These are phyloP conservation scores for Arthrobotrys musiformis DNA, from an alignment of 2,329 filamentous ascomycete species.

Conservation along the genomic window DNA sequence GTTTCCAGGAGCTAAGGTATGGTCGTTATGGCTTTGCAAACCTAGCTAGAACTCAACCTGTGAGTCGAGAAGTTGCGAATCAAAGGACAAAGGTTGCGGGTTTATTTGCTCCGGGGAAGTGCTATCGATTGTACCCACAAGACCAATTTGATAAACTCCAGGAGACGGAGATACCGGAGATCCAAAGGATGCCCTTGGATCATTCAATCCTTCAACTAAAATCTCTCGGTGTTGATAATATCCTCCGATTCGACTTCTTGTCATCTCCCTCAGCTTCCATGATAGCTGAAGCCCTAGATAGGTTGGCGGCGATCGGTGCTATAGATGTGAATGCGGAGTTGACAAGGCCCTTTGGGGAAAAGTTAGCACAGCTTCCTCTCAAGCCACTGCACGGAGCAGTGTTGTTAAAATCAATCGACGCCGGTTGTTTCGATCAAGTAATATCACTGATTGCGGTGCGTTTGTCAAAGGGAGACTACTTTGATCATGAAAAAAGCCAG, in stretches of 20 bases:
- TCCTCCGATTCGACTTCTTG: slow-evolving; percentile 88
- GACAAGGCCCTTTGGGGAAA: slow-evolving; percentile 83
- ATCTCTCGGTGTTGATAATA: slow-evolving; percentile 93
- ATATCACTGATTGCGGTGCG: slow-evolving; percentile 24
- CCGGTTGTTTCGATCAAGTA: slow-evolving; percentile 47
- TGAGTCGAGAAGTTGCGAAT: slow-evolving; percentile 44
- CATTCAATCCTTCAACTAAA: slow-evolving; percentile 91
- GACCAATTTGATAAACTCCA: slow-evolving; percentile 72
- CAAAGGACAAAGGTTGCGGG: slow-evolving; percentile 69
- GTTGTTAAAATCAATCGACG: slow-evolving; percentile 63
- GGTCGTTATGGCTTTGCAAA: slow-evolving; percentile 27
- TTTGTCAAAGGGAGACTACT: slow-evolving; percentile 37
- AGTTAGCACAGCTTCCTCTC: slow-evolving; percentile 92
- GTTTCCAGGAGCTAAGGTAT: slow-evolving; percentile 30
- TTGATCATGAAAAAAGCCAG: slow-evolving; percentile 34
- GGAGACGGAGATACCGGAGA: slow-evolving; percentile 83
- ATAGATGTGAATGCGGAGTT: slow-evolving; percentile 90
- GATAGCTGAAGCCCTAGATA: slow-evolving; percentile 84
- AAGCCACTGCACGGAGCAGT: slow-evolving; percentile 97
- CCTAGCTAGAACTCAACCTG: slow-evolving; percentile 16
- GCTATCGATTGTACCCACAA: slow-evolving; percentile 91
- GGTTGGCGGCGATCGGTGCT: slow-evolving; percentile 86
- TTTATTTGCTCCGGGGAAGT: slow-evolving; percentile 89
- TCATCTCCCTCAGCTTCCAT: slow-evolving; percentile 86
- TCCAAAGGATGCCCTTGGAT: slow-evolving; percentile 90